phyloP scores from a whole-genome alignment of 805 yeast genomes.

The Allodekkera sacchari region DNA sequence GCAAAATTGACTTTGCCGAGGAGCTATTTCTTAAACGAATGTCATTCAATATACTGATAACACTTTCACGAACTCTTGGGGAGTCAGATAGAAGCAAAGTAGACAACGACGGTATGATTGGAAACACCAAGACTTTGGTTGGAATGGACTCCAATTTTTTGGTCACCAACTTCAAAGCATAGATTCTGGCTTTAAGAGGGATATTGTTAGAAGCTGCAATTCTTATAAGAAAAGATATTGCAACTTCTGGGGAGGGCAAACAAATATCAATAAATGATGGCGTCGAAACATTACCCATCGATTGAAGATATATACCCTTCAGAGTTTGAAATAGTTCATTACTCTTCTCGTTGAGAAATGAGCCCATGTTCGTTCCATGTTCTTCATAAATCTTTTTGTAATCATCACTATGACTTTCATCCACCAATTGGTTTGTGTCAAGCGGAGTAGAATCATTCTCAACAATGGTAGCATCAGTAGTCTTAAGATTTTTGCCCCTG shows the following conservation, averaged over 20 bases:
- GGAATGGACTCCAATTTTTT: conserved; percentile 28
- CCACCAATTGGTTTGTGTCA: conserved; percentile 3
- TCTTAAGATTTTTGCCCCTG: too few species aligned
- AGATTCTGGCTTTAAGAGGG: conserved; percentile 49
- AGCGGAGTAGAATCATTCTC: conserved; percentile 7
- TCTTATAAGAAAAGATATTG: conserved; percentile 46
- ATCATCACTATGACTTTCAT: conserved; percentile 16
- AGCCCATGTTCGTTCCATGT: conserved; percentile 11
- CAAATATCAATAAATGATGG: conserved; percentile 11
- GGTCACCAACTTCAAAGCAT: conserved; percentile 36
- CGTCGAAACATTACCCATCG: conserved; percentile 24
- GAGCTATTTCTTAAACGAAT: conserved; percentile 1
- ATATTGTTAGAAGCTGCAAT: conserved; percentile 49
- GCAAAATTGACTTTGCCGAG: conserved; percentile 32
- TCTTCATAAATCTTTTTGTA: conserved; percentile 8
- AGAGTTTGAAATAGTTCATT: conserved; percentile 35
- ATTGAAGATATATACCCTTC: conserved; percentile 33
- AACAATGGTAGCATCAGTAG: conserved; percentile 17
- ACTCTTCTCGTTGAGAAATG: conserved; percentile 20
- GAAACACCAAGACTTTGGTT: conserved; percentile 30
- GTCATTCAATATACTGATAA: not conserved
- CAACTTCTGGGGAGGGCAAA: conserved; percentile 14
- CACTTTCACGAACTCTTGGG: not conserved
- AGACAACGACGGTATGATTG: conserved; percentile 28
- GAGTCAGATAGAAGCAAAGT: not conserved